Conservation (phyloP, 2,329 filamentous ascomycete species). For the Helotiales sp. region DNA sequence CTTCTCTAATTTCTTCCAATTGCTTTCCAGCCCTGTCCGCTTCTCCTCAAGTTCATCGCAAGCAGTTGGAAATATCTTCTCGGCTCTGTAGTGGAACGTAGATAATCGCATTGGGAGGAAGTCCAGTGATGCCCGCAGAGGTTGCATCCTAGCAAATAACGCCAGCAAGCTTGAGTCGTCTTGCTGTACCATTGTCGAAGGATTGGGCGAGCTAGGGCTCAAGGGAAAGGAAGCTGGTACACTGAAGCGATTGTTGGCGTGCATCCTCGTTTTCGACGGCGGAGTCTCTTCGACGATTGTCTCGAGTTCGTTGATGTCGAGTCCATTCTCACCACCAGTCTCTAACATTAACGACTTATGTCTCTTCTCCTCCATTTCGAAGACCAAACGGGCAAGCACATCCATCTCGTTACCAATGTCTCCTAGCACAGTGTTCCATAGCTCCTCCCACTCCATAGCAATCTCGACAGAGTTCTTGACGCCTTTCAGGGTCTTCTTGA, state of each 20-base stretch:
- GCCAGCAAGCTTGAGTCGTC: conserved; percentile 88
- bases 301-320: conserved; percentile 85
- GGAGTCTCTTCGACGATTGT: conserved; percentile 91
- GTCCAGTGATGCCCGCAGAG: conserved; percentile 86
- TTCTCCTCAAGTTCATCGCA: conserved; percentile 85
- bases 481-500: conserved; percentile 72
- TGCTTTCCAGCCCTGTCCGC: conserved; percentile 72
- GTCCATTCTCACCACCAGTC: conserved; percentile 56
- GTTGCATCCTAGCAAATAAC: conserved; percentile 93
- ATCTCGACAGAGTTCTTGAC: conserved; percentile 92
- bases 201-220: conserved; percentile 61
- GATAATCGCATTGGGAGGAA: conserved; percentile 94
- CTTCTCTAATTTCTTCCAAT: conserved; percentile 83
- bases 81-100: conserved; percentile 78
- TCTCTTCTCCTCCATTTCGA: conserved; percentile 96
- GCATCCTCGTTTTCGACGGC: conserved; percentile 50
- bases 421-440: conserved; percentile 91
- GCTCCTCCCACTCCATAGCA: conserved; percentile 98
- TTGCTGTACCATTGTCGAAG: conserved; percentile 58
- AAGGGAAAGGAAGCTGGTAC: conserved; percentile 63
- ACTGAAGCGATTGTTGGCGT: conserved; percentile 66
- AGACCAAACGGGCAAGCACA: conserved; percentile 76
- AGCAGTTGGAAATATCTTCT: conserved; percentile 80
- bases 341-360: conserved; percentile 74
- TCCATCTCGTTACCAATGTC: conserved; percentile 91